Base-by-base conservation (phyloP, 257 asterid genomes). In the Phtheirospermum japonicum region DNA sequence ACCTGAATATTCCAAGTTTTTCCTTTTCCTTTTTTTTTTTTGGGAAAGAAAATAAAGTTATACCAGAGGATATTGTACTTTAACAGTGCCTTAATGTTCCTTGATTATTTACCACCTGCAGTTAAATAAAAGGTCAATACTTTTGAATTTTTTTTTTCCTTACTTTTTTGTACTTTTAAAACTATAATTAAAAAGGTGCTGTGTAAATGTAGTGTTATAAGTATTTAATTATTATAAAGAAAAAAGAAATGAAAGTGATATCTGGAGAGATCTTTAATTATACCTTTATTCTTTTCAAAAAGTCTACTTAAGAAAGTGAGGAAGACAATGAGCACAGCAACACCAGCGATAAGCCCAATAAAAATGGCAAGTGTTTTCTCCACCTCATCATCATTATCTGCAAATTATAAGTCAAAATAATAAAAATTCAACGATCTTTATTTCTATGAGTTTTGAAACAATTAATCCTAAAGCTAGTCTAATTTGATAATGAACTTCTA, bases 291-390 rank as follows among this genome's bases (percentile, higher is more conserved):
- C 12, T 45, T 60, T 12, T 73, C 88, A 16, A 73, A 70, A 23
- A 79, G 69, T 71, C 76, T 86, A 76, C 82, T 85, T 73, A 83
- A 65, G 76, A 83, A 75, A 36, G 97, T 81, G 57, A 92, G 79
- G 83, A 89, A 82, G 63, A 92, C 84, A 40, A 92, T 69, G 51
- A 92, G 86, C 37, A 89, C 56, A 6, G 96, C 89, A 51, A 89
- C 94, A 59, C 75, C 97, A 59, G 89, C 95, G 50, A 86, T 72
- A 43, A 89, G 81, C 51, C 99, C 99, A 75, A 92, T 80, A 19
- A 82, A 80, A 36, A 92, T 86, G 65, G 99, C 99, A 2, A 89
- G 79, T 18, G 92, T 81, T 81, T 64, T 92, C 64, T 86, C 86
- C 67, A 76, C 66, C 33, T 81, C 99, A 2, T 83, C 86, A 55